phyloP scores from a whole-genome alignment of 345 rosid species.

The Linum trigynum region DNA sequence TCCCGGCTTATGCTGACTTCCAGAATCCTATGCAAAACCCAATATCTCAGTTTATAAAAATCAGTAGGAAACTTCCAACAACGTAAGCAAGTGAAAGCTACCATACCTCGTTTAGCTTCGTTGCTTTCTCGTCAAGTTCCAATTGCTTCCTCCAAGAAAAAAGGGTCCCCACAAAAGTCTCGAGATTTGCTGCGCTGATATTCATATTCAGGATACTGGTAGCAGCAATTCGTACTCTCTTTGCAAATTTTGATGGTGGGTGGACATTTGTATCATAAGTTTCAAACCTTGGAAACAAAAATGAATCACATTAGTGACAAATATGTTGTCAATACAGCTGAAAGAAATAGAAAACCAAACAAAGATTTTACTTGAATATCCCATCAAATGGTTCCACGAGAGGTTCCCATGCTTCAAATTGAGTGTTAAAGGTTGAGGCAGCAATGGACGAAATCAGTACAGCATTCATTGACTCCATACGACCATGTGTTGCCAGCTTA shows the following conservation, averaged over 20 bases:
- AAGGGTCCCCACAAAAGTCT: conserved; percentile 56
- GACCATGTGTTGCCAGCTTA: conserved; percentile 95
- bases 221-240: conserved; percentile 72
- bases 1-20: conserved; percentile 34
- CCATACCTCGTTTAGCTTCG: conserved; percentile 58
- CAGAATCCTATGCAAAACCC: conserved; percentile 35
- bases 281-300: conserved; percentile 60
- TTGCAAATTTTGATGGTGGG: conserved; percentile 57
- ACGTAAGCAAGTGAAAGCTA: conserved; percentile 9
- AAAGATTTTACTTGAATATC: conserved; percentile 73
- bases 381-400: conserved; percentile 98
- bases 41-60: background rate
- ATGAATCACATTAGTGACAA: background rate
- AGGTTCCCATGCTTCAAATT: conserved; percentile 98
- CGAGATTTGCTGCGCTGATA: conserved; percentile 82
- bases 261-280: conserved; percentile 60
- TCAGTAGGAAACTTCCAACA: background rate
- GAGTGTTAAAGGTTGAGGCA: conserved; percentile 86
- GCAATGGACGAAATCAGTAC: conserved; percentile 84
- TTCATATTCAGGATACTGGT: conserved; percentile 78
- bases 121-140: conserved; percentile 81
- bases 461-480: conserved; percentile 87
- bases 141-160: conserved; percentile 90
- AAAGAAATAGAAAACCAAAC: conserved; percentile 13
- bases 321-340: background rate